Conservation (phyloP, 192 early-diverging fungal genomes). For the Umbelopsis sp. region DNA sequence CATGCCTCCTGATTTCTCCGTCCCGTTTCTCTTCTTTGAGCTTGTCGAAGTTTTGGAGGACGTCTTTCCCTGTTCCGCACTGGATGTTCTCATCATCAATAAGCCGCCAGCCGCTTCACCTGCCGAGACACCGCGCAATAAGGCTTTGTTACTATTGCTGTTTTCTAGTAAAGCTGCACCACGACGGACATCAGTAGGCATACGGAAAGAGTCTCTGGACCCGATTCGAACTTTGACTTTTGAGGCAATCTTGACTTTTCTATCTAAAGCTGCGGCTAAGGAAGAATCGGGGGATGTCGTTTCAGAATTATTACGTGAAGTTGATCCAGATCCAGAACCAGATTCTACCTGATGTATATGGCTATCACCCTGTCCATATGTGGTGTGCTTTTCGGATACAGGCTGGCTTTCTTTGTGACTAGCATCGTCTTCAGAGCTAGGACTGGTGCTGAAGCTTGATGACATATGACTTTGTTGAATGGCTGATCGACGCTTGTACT, state of each 20-base stretch:
- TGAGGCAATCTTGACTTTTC: constrained; percentile 36
- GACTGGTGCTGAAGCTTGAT: constrained; percentile 7
- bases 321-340: constrained; percentile 6
- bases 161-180: background rate
- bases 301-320: background rate
- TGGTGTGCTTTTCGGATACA: constrained; percentile 9
- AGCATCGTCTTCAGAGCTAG: background rate
- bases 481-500: background rate
- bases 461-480: background rate
- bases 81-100: constrained; percentile 35
- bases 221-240: constrained; percentile 30
- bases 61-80: background rate
- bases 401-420: background rate
- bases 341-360: background rate
- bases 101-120: constrained; percentile 39
- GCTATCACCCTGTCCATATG: constrained; percentile 6
- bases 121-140: constrained; percentile 20
- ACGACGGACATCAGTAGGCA: constrained; percentile 13
- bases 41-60: background rate
- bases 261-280: constrained; percentile 7
- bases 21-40: background rate
- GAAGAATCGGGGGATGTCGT: constrained; percentile 1
- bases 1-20: constrained; percentile 12
- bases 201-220: constrained; percentile 26
- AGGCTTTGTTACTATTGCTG: background rate